Evolutionary conservation across 495 filamentous ascomycete genomes (phyloP).

Genomic region (Glonium stellatum): DNA sequence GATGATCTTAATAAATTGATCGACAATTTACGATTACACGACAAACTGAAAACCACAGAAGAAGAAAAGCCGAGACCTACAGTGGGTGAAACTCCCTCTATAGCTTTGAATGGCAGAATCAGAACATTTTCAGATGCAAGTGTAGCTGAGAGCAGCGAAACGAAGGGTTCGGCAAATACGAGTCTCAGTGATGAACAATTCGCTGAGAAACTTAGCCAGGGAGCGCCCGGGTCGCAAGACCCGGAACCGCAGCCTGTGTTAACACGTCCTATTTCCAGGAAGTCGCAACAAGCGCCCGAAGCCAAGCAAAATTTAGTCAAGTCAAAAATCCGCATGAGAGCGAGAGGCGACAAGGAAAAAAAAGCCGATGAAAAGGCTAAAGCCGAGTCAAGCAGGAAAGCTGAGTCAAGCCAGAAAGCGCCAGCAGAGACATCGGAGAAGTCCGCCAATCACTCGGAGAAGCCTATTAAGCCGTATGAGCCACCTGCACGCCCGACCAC

Average conservation of each 20-base stretch:
- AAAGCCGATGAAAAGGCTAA: slow-evolving; percentile 11
- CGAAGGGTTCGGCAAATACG: slow-evolving; percentile 9
- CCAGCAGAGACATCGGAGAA: not conserved
- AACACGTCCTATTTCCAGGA: not conserved
- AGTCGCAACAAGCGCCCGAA: slow-evolving; percentile 1
- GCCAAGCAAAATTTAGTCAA: slow-evolving; percentile 24
- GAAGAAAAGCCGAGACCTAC: slow-evolving; percentile 1
- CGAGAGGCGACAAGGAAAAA: slow-evolving; percentile 17
- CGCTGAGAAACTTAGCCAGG: slow-evolving; percentile 13
- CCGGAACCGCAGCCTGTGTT: not conserved
- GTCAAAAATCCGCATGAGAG: slow-evolving; percentile 24
- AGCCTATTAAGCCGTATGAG: not conserved
- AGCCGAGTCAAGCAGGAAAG: slow-evolving; percentile 3
- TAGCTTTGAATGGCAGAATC: slow-evolving; percentile 12
- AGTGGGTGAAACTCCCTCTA: slow-evolving; percentile 5
- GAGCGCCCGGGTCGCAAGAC: slow-evolving; percentile 1
- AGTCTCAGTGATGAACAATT: slow-evolving; percentile 26
- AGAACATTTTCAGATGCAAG: slow-evolving; percentile 17
- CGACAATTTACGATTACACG: slow-evolving; percentile 7
- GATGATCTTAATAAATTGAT: slow-evolving; percentile 14
- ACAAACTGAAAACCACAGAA: not conserved
- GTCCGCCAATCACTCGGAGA: not conserved
- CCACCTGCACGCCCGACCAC: slow-evolving; percentile 15
- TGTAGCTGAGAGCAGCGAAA: slow-evolving; percentile 11
- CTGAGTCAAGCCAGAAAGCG: slow-evolving; percentile 7